Evolutionary conservation across 2,329 filamentous ascomycete genomes (phyloP).

Genomic region (Fusarium foetens): DNA sequence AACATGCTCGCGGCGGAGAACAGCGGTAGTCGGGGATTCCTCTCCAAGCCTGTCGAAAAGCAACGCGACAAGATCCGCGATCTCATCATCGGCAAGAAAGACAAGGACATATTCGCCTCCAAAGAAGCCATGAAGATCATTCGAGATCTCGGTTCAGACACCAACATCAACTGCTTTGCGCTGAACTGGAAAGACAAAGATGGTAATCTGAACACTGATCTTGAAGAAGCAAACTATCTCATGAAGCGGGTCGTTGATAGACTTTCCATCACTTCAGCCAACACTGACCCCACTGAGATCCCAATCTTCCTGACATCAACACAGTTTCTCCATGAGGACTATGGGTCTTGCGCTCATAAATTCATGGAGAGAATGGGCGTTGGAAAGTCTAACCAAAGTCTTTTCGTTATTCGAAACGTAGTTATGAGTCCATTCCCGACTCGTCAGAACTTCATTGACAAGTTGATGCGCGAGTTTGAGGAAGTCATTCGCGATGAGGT

Average conservation of each 20-base stretch:
- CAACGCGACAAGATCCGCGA: slow-evolving; percentile 53
- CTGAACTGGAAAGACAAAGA: slow-evolving; percentile 55
- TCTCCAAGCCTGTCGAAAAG: slow-evolving; percentile 42
- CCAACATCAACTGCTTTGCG: slow-evolving; percentile 59
- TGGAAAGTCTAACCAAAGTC: slow-evolving; percentile 45
- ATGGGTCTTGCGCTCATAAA: slow-evolving; percentile 53
- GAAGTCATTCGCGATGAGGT: slow-evolving; percentile 46
- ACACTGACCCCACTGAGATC: slow-evolving; percentile 53
- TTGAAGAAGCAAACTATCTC: slow-evolving; percentile 61
- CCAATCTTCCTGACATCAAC: slow-evolving; percentile 59
- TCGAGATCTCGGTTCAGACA: slow-evolving; percentile 55
- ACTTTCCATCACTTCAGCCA: slow-evolving; percentile 54
- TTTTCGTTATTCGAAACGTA: slow-evolving; percentile 59
- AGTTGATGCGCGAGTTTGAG: slow-evolving; percentile 49
- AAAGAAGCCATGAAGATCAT: slow-evolving; percentile 53
- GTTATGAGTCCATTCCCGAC: slow-evolving; percentile 59
- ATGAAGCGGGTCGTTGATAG: slow-evolving; percentile 56
- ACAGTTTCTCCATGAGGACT: slow-evolving; percentile 52
- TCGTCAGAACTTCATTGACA: slow-evolving; percentile 52
- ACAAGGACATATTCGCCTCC: slow-evolving; percentile 49
- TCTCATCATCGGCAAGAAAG: slow-evolving; percentile 52
- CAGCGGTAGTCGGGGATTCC: slow-evolving; percentile 21
- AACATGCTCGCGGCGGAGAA: slow-evolving; percentile 54
- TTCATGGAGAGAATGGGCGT: slow-evolving; percentile 56
- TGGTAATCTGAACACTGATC: slow-evolving; percentile 53